Evolutionary conservation across 2,329 filamentous ascomycete genomes (phyloP).

Genomic region (Curvularia lunata): DNA sequence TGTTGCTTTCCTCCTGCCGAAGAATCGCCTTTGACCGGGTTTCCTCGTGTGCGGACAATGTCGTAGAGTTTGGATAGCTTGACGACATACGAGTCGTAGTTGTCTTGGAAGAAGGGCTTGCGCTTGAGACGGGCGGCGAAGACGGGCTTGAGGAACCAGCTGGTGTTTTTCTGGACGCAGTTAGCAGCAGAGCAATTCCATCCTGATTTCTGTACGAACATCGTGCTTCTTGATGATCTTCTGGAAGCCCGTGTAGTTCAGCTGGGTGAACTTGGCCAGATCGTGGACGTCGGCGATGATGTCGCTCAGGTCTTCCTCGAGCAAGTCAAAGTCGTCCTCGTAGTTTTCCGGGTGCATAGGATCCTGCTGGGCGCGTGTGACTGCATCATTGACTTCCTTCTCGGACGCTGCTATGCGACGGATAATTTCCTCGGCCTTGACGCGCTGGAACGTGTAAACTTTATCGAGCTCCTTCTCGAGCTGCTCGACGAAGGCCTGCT

Average conservation of each 20-base stretch:
- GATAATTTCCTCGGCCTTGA: slow-evolving; percentile 95
- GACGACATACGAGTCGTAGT: slow-evolving; percentile 95
- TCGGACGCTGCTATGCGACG: slow-evolving; percentile 87
- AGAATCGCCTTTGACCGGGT: slow-evolving; percentile 90
- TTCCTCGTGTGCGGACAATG: slow-evolving; percentile 88
- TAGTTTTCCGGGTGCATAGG: slow-evolving; percentile 57
- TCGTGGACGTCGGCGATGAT: slow-evolving; percentile 99
- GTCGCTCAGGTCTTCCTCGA: slow-evolving; percentile 95
- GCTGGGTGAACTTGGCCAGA: slow-evolving; percentile 94
- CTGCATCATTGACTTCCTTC: slow-evolving; percentile 86
- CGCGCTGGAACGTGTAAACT: slow-evolving; percentile 95
- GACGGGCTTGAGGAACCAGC: slow-evolving; percentile 92
- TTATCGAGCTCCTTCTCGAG: slow-evolving; percentile 95
- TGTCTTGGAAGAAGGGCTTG: slow-evolving; percentile 98
- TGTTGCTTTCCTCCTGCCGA: slow-evolving; percentile 89
- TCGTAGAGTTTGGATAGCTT: slow-evolving; percentile 96
- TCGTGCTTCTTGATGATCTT: slow-evolving; percentile 99
- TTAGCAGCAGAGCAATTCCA: slow-evolving; percentile 22
- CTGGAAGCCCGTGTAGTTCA: slow-evolving; percentile 99
- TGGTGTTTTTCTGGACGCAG: slow-evolving; percentile 78
- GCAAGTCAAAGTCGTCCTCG: slow-evolving; percentile 91
- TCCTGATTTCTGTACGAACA: slow-evolving; percentile 58
- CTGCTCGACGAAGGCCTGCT: slow-evolving; percentile 83
- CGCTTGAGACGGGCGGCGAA: slow-evolving; percentile 93
- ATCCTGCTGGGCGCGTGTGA: slow-evolving; percentile 61